A percentile compares a stretch with the other conserved stretches of the same genome.
Conservation (phyloP, 345 rosid genomes). For the Boechera retrofracta region DNA sequence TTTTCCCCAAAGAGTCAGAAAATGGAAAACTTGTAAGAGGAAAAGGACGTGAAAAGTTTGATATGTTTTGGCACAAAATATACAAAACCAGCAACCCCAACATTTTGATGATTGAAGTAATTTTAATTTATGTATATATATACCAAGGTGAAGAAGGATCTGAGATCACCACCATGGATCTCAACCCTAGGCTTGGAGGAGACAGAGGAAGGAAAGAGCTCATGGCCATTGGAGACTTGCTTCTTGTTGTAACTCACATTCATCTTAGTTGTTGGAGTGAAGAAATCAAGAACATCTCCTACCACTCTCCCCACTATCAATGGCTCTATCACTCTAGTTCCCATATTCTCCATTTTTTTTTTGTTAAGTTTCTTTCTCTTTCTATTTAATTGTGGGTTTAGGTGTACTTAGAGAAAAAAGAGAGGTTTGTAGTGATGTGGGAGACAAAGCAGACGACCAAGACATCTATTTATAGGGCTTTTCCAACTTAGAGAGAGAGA, state of each 20-base stretch:
- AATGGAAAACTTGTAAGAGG: slow-evolving; percentile 8
- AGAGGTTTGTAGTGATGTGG: slow-evolving; percentile 34
- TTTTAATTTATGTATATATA: neutral
- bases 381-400: slow-evolving; percentile 5
- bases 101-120: neutral
- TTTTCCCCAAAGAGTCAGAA: slow-evolving; percentile 11
- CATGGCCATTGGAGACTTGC: slow-evolving; percentile 59
- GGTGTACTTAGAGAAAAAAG: slow-evolving; percentile 21
- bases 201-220: slow-evolving; percentile 55
- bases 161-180: slow-evolving; percentile 58
- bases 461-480: slow-evolving; percentile 40
- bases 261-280: slow-evolving; percentile 55
- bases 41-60: neutral
- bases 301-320: slow-evolving; percentile 60
- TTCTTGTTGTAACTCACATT: slow-evolving; percentile 53
- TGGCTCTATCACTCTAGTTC: slow-evolving; percentile 51
- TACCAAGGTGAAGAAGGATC: slow-evolving; percentile 77
- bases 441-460: slow-evolving; percentile 26
- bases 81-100: neutral
- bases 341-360: slow-evolving; percentile 36
- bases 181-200: slow-evolving; percentile 58
- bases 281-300: slow-evolving; percentile 60
- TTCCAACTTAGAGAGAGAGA: slow-evolving; percentile 14
- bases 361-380: slow-evolving; percentile 11
- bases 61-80: neutral